Percentiles rank a stretch among this genome's conserved stretches.
phyloP scores from a whole-genome alignment of 2,329 filamentous ascomycete species.

The Rutstroemia sydowiana region DNA sequence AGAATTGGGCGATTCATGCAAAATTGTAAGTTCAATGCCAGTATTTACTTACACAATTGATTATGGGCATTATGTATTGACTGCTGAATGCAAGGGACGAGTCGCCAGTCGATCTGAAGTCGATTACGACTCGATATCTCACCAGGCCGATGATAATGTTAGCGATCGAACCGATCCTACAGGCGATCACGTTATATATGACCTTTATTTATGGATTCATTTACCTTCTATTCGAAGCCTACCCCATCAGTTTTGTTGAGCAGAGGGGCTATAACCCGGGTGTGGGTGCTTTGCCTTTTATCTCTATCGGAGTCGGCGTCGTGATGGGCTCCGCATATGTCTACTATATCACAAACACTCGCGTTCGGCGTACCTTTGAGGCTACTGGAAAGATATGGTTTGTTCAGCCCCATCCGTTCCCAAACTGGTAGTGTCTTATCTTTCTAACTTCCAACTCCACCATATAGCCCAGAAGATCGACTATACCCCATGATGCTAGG shows the following conservation, averaged over 20 bases:
- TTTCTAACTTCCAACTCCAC: too few relatives aligned
- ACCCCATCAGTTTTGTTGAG: conserved; percentile 40
- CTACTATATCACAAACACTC: conserved; percentile 55
- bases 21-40: too few relatives aligned
- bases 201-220: conserved; percentile 45
- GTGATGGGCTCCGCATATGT: conserved; percentile 56
- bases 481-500: conserved; percentile 35
- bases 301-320: conserved; percentile 48
- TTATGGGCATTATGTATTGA: too few relatives aligned
- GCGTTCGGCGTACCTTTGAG: too few relatives aligned
- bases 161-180: conserved; percentile 51
- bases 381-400: too few relatives aligned
- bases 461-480: conserved; percentile 35
- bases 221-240: conserved; percentile 42
- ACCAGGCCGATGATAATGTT: conserved; percentile 47
- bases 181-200: conserved; percentile 45
- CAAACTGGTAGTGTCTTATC: too few relatives aligned
- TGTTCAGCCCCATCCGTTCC: too few relatives aligned
- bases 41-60: too few relatives aligned
- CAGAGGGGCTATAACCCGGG: conserved; percentile 29
- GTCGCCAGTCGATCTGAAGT: too few relatives aligned
- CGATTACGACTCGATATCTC: conserved; percentile 22
- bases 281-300: conserved; percentile 30
- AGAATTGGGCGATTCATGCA: conserved; percentile 30
- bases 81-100: too few relatives aligned